Percentiles rank a stretch among this genome's conserved stretches.
These are phyloP conservation scores for Hypoxylon perforatum DNA, from an alignment of 495 filamentous ascomycete species.

Conservation along the genomic window DNA sequence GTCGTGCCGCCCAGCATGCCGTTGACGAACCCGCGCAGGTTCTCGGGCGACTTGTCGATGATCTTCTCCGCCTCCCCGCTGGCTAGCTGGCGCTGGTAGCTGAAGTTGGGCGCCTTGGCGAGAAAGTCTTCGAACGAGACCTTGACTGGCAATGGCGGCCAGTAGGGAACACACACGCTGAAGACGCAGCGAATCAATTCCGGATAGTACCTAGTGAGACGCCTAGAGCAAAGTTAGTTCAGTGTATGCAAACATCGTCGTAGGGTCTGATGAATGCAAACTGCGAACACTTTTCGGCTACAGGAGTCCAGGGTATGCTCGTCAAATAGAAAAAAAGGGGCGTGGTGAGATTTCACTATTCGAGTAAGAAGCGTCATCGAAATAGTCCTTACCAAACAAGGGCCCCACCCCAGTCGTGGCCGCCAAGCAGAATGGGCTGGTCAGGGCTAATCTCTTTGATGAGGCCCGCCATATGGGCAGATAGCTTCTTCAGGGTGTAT, in stretches of 20 bases:
- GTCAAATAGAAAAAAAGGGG: not conserved
- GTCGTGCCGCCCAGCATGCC: conserved; percentile 74
- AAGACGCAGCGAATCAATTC: conserved; percentile 77
- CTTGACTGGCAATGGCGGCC: conserved; percentile 60
- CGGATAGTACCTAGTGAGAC: conserved; percentile 77
- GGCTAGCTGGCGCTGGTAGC: conserved; percentile 83
- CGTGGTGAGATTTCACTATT: not conserved
- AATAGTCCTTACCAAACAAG: conserved; percentile 62
- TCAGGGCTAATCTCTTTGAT: conserved; percentile 53
- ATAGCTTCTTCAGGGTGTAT: conserved; percentile 76
- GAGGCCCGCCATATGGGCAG: conserved; percentile 76
- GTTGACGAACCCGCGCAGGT: conserved; percentile 74
- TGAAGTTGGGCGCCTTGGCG: conserved; percentile 73
- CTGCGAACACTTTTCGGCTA: not conserved
- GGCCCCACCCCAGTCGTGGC: conserved; percentile 84
- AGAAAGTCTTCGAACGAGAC: conserved; percentile 66
- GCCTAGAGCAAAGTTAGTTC: conserved; percentile 38
- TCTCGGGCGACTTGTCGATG: conserved; percentile 62
- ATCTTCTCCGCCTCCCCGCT: conserved; percentile 71
- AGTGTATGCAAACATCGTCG: conserved; percentile 58
- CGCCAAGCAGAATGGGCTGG: conserved; percentile 69
- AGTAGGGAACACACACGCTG: conserved; percentile 81
- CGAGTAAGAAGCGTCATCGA: not conserved
- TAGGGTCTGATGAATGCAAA: conserved; percentile 59
- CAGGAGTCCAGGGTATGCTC: not conserved